Conservation (phyloP, 208 protist species). For the Crithidia brevicula region DNA sequence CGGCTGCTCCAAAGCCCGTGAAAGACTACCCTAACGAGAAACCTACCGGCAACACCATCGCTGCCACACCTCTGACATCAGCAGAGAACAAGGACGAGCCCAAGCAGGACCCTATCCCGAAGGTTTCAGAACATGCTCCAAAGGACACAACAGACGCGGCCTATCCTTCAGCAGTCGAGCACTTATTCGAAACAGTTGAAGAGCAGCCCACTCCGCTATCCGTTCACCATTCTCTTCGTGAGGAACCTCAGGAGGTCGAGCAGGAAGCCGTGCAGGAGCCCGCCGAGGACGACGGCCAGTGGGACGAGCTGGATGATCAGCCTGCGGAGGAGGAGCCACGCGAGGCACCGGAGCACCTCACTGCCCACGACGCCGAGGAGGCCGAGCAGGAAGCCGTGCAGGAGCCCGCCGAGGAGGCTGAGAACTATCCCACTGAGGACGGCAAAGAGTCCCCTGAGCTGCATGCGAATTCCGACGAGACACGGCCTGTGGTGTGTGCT, state of each 20-base stretch:
- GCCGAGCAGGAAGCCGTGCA: constrained; percentile 13
- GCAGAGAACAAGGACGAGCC: too few relatives aligned
- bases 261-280: background rate
- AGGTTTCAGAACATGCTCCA: too few relatives aligned
- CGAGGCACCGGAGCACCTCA: background rate
- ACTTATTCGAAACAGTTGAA: background rate
- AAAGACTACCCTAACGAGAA: too few relatives aligned
- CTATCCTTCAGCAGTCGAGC: background rate
- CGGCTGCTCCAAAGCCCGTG: too few relatives aligned
- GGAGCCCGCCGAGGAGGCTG: constrained; percentile 9
- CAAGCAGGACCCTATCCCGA: too few relatives aligned
- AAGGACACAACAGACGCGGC: too few relatives aligned
- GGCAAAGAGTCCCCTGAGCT: constrained; percentile 11
- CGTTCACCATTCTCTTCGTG: background rate
- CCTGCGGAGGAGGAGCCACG: background rate
- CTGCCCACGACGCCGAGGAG: constrained; percentile 3
- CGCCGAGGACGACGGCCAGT: background rate
- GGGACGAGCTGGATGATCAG: background rate
- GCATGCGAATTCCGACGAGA: too few relatives aligned
- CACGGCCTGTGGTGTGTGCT: too few relatives aligned
- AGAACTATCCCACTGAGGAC: background rate
- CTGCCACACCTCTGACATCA: too few relatives aligned
- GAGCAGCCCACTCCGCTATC: background rate
- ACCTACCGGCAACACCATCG: too few relatives aligned
- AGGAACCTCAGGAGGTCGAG: background rate